These are phyloP conservation scores for Floccularia luteovirens DNA, from an alignment of 768 basidiomycete species.

Conservation along the genomic window DNA sequence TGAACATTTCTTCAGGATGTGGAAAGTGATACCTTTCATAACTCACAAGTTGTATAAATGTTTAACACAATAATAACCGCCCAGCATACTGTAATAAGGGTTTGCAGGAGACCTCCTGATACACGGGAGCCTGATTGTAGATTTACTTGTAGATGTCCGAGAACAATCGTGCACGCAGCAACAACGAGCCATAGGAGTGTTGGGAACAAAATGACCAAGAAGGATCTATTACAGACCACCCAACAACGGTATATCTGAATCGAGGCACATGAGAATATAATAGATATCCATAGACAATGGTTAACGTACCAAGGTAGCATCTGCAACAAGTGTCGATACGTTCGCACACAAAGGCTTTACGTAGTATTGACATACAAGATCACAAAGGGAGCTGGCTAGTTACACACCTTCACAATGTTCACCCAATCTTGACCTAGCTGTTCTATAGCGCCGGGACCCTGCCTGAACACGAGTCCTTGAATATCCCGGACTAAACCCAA, in stretches of 20 bases:
- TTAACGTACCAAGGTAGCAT: slow-evolving; percentile 8
- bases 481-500: slow-evolving; percentile 9
- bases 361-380: background rate
- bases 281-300: background rate
- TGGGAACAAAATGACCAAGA: slow-evolving; percentile 6
- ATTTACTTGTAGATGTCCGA: slow-evolving; percentile 3
- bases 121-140: background rate
- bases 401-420: slow-evolving; percentile 8
- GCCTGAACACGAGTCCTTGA: slow-evolving; percentile 5
- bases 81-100: slow-evolving; percentile 8
- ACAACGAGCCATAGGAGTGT: slow-evolving; percentile 9
- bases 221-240: slow-evolving; percentile 9
- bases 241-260: slow-evolving; percentile 12
- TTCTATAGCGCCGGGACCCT: background rate
- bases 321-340: slow-evolving; percentile 8
- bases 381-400: background rate
- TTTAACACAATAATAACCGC: slow-evolving; percentile 10
- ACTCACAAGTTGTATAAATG: slow-evolving; percentile 13
- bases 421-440: slow-evolving; percentile 7
- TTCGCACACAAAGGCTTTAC: slow-evolving; percentile 3
- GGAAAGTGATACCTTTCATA: background rate
- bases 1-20: background rate
- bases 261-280: background rate
- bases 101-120: background rate
- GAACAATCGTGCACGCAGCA: slow-evolving; percentile 3